Evolutionary conservation across 768 basidiomycete species (phyloP), one percentile per base, ranked within the genome.

Genomic region (Butyriboletus loyo): DNA sequence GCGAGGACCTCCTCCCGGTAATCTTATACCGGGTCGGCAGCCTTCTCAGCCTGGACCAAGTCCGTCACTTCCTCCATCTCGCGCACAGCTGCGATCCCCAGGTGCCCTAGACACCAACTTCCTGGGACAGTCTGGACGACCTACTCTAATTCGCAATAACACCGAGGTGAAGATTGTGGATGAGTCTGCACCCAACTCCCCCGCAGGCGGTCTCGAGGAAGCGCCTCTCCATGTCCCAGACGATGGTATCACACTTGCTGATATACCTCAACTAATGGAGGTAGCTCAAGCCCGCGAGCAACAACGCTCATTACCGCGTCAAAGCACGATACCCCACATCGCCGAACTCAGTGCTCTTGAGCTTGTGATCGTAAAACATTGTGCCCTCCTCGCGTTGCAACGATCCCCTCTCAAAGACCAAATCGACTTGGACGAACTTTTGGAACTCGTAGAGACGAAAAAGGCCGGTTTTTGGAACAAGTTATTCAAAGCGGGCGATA

Each of bases 401-500:
- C 80, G 86, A 57, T 91, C 88, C 5, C 83, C 88, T 10, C 71
- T 98, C 28, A 83, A 79, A 58, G 89, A 92, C 55, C 82, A 87
- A 47, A 84, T 93, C 50, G 93, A 96, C 59, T 64, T 98, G 59
- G 97, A 98, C 55, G 97, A 99, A 66, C 77, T 98, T 48, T 69
- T 98, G 59, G 96, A 98, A 72, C 76, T 97, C 68, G 83, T 99
- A 27, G 95, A 98, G 68, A 77, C 77, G 21, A 91, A 96, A 78
- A 98, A 96, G 77, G 86, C 83, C 54, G 89, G 88, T 19, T 97
- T 97, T 72, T 99, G 94, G 94, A 89, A 90, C 57, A 92, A 94
- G 71, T 70, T 98, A 17, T 98, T 99, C 77, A 98, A 97, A 69
- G 83, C 81, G 17, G 82, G 80, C 31, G 86, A 94, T 57, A 92